Conservation (phyloP, 345 rosid species). For the Xanthoceras sorbifolium region DNA sequence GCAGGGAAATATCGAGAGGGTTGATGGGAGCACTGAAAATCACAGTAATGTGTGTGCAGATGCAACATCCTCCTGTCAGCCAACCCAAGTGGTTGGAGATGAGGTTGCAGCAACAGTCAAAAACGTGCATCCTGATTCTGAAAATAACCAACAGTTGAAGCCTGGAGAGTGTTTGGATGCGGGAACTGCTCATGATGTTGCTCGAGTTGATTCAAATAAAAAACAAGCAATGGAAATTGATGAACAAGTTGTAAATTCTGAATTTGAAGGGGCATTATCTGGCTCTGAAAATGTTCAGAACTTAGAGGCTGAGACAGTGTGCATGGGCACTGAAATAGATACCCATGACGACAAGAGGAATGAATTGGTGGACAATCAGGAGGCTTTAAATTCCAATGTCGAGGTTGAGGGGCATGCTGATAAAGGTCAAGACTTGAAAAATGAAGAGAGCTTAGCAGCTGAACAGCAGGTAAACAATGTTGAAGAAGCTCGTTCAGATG, state of each 20-base stretch:
- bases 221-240: conserved; percentile 33
- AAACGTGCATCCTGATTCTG: conserved; percentile 27
- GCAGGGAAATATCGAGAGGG: conserved; percentile 33
- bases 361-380: conserved; percentile 22
- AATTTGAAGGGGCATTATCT: conserved; percentile 38
- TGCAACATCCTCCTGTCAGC: conserved; percentile 29
- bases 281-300: conserved; percentile 41
- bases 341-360: conserved; percentile 18
- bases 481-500: conserved; percentile 15
- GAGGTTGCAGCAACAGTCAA: conserved; percentile 28
- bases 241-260: conserved; percentile 28
- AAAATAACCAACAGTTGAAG: conserved; percentile 28
- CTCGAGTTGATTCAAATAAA: conserved; percentile 29
- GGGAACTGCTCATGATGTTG: conserved; percentile 18
- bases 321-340: conserved; percentile 27
- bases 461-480: conserved; percentile 23
- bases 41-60: conserved; percentile 43
- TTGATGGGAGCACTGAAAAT: conserved; percentile 41
- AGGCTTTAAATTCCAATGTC: conserved; percentile 13
- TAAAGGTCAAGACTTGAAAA: background rate
- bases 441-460: conserved; percentile 14
- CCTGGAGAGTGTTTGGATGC: conserved; percentile 12
- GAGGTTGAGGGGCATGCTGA: conserved; percentile 13
- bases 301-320: conserved; percentile 24
- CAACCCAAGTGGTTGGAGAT: conserved; percentile 32